These are phyloP conservation scores for Haberlea rhodopensis DNA, from an alignment of 257 asterid genomes.

Conservation along the genomic window DNA sequence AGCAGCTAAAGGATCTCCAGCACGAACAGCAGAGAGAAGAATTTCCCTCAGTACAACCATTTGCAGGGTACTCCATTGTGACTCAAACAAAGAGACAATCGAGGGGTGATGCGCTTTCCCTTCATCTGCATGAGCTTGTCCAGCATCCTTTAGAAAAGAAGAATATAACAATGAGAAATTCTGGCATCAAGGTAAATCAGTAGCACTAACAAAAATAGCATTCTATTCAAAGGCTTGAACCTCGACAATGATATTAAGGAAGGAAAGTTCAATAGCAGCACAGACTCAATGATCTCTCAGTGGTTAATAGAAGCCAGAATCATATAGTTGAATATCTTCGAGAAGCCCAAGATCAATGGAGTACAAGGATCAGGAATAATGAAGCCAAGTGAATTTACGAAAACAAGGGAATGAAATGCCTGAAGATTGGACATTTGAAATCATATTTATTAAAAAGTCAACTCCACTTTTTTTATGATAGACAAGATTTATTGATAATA, in stretches of 20 bases:
- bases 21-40: conserved; percentile 92
- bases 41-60: conserved; percentile 97
- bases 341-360: conserved; percentile 19
- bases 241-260: neutral
- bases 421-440: neutral
- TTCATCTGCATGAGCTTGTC: conserved; percentile 60
- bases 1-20: conserved; percentile 99
- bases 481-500: too few species aligned
- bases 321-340: conserved; percentile 10
- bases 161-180: conserved; percentile 19
- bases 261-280: neutral
- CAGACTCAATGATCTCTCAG: conserved; percentile 3
- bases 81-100: conserved; percentile 79
- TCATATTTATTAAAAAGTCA: conserved; percentile 18
- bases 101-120: conserved; percentile 80
- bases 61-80: conserved; percentile 99
- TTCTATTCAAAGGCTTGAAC: conserved; percentile 11
- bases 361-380: conserved; percentile 10
- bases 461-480: too few species aligned
- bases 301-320: conserved; percentile 5
- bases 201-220: conserved; percentile 12
- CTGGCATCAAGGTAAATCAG: conserved; percentile 19
- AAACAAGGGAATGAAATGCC: too few species aligned
- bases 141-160: conserved; percentile 46
- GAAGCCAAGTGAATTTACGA: conserved; percentile 11